These are phyloP conservation scores for Pyricularia pennisetigena DNA, from an alignment of 2,329 filamentous ascomycete genomes.

Conservation along the genomic window DNA sequence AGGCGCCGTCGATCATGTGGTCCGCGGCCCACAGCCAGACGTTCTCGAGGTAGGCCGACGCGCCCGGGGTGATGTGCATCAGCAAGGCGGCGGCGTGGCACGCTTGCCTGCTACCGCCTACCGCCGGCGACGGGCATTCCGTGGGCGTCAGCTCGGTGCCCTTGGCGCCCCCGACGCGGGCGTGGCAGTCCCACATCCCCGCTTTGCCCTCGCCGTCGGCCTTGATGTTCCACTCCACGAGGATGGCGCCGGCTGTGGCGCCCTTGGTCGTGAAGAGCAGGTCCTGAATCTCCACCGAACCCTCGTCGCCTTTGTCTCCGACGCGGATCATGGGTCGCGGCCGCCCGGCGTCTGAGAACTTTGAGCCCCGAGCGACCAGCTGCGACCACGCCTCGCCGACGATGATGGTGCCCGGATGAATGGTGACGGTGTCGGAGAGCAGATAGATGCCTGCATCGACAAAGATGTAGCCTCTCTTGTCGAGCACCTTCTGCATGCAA, in stretches of 20 bases:
- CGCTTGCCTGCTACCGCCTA: conserved; percentile 30
- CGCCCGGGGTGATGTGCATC: conserved; percentile 30
- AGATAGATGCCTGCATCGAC: conserved; percentile 18
- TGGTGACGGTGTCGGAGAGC: conserved; percentile 36
- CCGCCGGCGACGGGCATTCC: conserved; percentile 41
- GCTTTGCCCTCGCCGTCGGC: conserved; percentile 32
- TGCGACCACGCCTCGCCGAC: conserved; percentile 63
- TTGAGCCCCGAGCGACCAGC: conserved; percentile 46
- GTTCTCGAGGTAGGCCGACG: conserved; percentile 40
- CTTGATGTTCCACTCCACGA: conserved; percentile 62
- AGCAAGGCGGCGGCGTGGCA: conserved; percentile 51
- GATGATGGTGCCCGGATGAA: conserved; percentile 53
- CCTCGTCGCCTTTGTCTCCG: conserved; percentile 48
- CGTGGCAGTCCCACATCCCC: conserved; percentile 44
- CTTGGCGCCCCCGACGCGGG: conserved; percentile 62
- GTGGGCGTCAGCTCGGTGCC: conserved; percentile 55
- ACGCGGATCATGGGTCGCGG: conserved; percentile 59
- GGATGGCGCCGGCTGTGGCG: conserved; percentile 56
- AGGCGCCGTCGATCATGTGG: conserved; percentile 25
- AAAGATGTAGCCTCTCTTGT: conserved; percentile 4
- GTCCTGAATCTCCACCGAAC: conserved; percentile 59
- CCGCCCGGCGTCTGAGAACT: conserved; percentile 37
- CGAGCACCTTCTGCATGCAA: conserved; percentile 27
- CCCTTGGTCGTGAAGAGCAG: conserved; percentile 58
- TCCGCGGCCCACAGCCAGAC: conserved; percentile 61